Evolutionary conservation across 768 basidiomycete genomes (phyloP), one percentile per base, ranked within the genome.

Genomic region (Dentipellis sp.): DNA sequence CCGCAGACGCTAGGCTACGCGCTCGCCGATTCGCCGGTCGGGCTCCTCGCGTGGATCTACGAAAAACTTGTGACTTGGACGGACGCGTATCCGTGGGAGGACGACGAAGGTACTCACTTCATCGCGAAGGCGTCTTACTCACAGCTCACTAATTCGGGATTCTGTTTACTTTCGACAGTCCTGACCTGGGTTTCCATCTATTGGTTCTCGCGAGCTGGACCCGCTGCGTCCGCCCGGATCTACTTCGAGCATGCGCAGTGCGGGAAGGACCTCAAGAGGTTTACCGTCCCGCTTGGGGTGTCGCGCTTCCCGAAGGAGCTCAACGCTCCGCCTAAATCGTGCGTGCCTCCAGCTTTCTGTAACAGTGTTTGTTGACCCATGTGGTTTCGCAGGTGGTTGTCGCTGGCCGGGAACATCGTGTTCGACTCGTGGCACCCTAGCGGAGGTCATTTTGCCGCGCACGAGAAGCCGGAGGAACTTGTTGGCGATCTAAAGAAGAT

Each of bases 1-100:
- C 70, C 71, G 0, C 71, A 72, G 56, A 72, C 70, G 0, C 46
- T 72, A 1, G 81, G 78, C 0, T 84, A 84, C 60, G 59, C 69
- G 11, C 67, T 84, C 3, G 68, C 78, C 0, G 83, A 84, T 59
- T 83, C 81, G 10, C 83, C 83, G 7, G 73, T 72, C 7, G 83
- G 79, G 0, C 60, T 72, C 3, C 63, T 72, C 7, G 69, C 69
- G 3, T 72, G 71, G 71, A 67, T 72, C 14, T 72, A 72, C 53
- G 69, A 71, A 61, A 70, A 71, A 53, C 62, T 64, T 19, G 59
- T 67, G 1, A 38, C 21, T 1, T 69, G 67, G 71, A 59, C 69
- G 0, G 81, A 83, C 59, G 58, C 63, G 1, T 82, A 84, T 64
- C 72, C 73, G 0, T 84, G 82, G 81, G 70, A 71, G 10, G 78